Evolutionary conservation across 208 protist species (phyloP), one percentile per base, ranked within the genome.

Genomic region (Crithidia bombi): DNA sequence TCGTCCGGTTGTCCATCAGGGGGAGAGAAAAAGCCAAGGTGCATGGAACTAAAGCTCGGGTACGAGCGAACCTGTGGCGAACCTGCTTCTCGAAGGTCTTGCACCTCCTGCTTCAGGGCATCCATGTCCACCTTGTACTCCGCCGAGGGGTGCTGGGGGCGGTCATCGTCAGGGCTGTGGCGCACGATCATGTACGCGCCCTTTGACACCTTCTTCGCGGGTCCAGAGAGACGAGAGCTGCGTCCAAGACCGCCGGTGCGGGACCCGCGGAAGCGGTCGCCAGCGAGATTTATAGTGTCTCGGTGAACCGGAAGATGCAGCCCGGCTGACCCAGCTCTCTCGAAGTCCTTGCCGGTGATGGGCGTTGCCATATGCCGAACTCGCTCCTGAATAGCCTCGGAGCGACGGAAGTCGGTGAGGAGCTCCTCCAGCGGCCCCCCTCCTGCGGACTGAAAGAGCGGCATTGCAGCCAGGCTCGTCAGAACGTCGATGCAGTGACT

Each of bases 21-120:
- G 30, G 11, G 32, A 15, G 46, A 51, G 10, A 65, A 70, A 36
- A 87, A 83, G 10, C 59, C 62, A 1, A 87, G 65, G 14, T 76
- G 67, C 69, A 88, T 79, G 26, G 70, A 70, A 26, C 75, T 38
- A 56, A 92, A 89, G 50, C 61, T 81, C 19, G 86, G 86, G 73
- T 89, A 92, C 9, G 80, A 85, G 41, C 78, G 80, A 2, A 87
- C 56, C 44, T 86, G 82, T 14, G 82, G 78, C 12, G 86, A 92
- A 2, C 70, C 62, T 1, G 62, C 68, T 5, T 61, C 67, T 35
- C 65, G 55, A 10, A 83, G 38, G 23, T 59, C 62, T 23, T 68
- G 33, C 32, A 76, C 66, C 43, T 81, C 82, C 36, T 70, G 51
- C 32, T 69, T 73, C 30, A 79, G 44, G 12, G 51, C 54, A 6